Evolutionary conservation across 495 filamentous ascomycete genomes (phyloP).

Genomic region (Penicillium longicatenatum): DNA sequence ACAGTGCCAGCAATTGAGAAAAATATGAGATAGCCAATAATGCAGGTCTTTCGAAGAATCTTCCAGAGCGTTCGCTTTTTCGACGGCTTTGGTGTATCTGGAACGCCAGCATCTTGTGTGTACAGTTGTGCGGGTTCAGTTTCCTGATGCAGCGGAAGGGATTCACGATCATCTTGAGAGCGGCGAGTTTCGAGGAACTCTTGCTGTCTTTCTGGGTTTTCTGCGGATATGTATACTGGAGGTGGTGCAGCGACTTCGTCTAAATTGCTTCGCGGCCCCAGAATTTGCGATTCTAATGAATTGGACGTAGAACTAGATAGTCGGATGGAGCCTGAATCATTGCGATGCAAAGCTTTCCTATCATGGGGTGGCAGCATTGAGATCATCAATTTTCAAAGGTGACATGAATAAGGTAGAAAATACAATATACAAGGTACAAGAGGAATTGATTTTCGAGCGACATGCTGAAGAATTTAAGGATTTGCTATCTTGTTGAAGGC

Average conservation of each 20-base stretch:
- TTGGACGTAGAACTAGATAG: not conserved
- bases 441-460: no score
- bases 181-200: conserved; percentile 1
- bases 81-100: not conserved
- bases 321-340: not conserved
- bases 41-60: not conserved
- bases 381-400: no score
- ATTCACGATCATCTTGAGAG: not conserved
- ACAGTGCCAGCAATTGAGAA: conserved; percentile 9
- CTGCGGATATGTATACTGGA: conserved; percentile 8
- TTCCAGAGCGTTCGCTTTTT: not conserved
- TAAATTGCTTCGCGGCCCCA: conserved; percentile 5
- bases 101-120: not conserved
- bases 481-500: not conserved
- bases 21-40: conserved; percentile 9
- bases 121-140: not conserved
- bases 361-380: no score
- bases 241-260: conserved; percentile 15
- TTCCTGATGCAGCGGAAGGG: not conserved
- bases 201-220: conserved; percentile 4
- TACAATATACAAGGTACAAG: no score
- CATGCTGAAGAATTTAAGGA: no score
- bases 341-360: no score
- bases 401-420: no score
- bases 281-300: not conserved